These are phyloP conservation scores for Phytophthora tentaculata DNA, from an alignment of 352 stramenopile genomes.

Conservation along the genomic window DNA sequence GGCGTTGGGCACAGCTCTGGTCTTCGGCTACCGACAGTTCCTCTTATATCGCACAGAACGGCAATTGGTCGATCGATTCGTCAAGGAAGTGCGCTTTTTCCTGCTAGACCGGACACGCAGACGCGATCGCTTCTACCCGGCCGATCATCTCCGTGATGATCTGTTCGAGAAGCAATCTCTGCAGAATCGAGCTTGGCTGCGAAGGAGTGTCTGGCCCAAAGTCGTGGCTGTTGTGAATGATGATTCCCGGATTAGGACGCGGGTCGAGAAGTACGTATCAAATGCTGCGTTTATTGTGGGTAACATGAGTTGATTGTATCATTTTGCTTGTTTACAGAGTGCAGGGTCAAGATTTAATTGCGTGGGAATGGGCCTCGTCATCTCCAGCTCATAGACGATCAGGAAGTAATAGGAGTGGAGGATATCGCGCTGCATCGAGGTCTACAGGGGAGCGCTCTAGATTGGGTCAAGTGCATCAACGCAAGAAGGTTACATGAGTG, in stretches of 20 bases:
- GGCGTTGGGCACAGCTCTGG: conserved; percentile 32
- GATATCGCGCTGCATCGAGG: neutral
- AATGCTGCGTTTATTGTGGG: neutral
- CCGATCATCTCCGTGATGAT: conserved; percentile 65
- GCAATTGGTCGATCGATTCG: conserved; percentile 60
- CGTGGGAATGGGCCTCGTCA: conserved; percentile 70
- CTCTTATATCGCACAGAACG: conserved; percentile 53
- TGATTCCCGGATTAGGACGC: conserved; percentile 59
- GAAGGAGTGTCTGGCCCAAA: conserved; percentile 62
- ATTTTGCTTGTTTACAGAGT: too few species aligned
- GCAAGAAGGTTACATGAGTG: conserved; percentile 25
- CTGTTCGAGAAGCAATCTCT: conserved; percentile 59
- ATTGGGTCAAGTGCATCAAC: conserved; percentile 14
- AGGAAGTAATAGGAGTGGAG: conserved; percentile 7
- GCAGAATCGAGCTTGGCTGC: conserved; percentile 59
- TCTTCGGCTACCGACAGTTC: conserved; percentile 44
- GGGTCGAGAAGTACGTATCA: conserved; percentile 50
- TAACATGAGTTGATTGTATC: conserved; percentile 9
- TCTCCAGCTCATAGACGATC: conserved; percentile 34
- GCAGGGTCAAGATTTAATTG: conserved; percentile 48
- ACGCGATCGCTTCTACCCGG: conserved; percentile 54
- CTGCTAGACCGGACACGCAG: conserved; percentile 52
- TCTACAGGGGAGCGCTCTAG: conserved; percentile 2
- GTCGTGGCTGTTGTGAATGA: conserved; percentile 57
- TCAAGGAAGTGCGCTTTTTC: conserved; percentile 75